Evolutionary conservation across 768 basidiomycete species (phyloP), one percentile per base, ranked within the genome.

Genomic region (Psilocybe tampanensis): DNA sequence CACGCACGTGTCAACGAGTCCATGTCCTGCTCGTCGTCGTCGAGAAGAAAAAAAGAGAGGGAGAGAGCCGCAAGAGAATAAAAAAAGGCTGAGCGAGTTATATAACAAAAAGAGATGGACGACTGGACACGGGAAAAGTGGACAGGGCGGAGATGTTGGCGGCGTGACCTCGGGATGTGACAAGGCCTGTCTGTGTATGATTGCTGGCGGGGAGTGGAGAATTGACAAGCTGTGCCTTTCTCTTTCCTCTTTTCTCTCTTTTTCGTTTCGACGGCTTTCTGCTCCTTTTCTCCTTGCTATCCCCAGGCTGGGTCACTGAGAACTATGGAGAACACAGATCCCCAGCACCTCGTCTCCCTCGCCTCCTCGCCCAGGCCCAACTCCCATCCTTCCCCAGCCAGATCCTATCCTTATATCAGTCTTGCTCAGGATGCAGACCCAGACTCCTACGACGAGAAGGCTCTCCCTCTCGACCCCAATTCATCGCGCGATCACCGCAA

Each of bases 231-330:
- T 50, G 52, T 55, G 54, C 52, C 58, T 54, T 49, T 29, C 32
- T 43, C 53, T 41, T 52, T 43, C 56, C 32, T 42, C 33, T 32
- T 32, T 48, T 50, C 55, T 42, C n/a, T n/a, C n/a, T n/a, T n/a
- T 51, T 49, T 49, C 34, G 51, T 29, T 26, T 26, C 26, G 34
- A 41, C 39, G 55, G 39, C 44, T 23, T 43, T 55, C 51, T 45
- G 62, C 52, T 60, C 60, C 45, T 52, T 67, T 62, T 60, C 63
- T 59, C 63, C 62, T 65, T 58, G 53, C 52, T 32, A 51, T 56
- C 58, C 52, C 54, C 61, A 67, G 75, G 66, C 72, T 68, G 74
- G 74, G 70, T 70, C 67, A 65, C 67, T 65, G 58, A 63, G 59
- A 63, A 61, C 71, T n/a, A 32, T 22, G 19, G 59, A 58, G 42